A percentile compares a stretch with the other conserved stretches of the same genome.
These are phyloP conservation scores for Fragosphaeria purpurea DNA, from an alignment of 2,329 filamentous ascomycete species.

Conservation along the genomic window DNA sequence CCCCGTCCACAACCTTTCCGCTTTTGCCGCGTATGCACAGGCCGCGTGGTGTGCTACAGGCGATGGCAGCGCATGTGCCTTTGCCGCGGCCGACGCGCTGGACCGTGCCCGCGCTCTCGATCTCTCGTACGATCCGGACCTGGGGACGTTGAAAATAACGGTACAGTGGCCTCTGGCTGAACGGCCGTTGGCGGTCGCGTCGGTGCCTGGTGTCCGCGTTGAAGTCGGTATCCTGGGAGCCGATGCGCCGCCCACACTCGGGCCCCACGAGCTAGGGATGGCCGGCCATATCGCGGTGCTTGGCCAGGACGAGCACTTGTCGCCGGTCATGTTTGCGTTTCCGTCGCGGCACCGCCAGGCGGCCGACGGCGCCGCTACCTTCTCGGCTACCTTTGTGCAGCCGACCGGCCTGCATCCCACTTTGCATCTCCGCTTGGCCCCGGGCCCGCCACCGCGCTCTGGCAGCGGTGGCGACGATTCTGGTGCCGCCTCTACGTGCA, in stretches of 20 bases:
- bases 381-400: slow-evolving; percentile 51
- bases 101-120: slow-evolving; percentile 56
- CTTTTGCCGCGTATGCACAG: slow-evolving; percentile 44
- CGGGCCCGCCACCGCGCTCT: slow-evolving; percentile 34
- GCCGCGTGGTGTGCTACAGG: slow-evolving; percentile 36
- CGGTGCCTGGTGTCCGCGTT: slow-evolving; percentile 42
- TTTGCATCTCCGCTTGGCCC: slow-evolving; percentile 55
- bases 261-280: slow-evolving; percentile 66
- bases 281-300: slow-evolving; percentile 71
- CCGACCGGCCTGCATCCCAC: slow-evolving; percentile 80
- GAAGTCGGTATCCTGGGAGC: slow-evolving; percentile 73
- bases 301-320: slow-evolving; percentile 61
- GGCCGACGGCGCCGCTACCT: slow-evolving; percentile 33
- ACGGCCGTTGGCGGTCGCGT: slow-evolving; percentile 30
- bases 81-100: slow-evolving; percentile 30
- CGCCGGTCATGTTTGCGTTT: slow-evolving; percentile 73
- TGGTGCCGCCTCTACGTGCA: slow-evolving; percentile 38
- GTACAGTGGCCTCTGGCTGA: slow-evolving; percentile 48
- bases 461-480: slow-evolving; percentile 16
- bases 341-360: slow-evolving; percentile 64
- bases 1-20: slow-evolving; percentile 44
- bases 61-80: slow-evolving; percentile 37
- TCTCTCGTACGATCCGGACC: slow-evolving; percentile 63
- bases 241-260: slow-evolving; percentile 47
- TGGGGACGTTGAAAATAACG: slow-evolving; percentile 54